These are phyloP conservation scores for Astragalus membranaceus DNA, from an alignment of 306 rosid genomes.

Conservation along the genomic window DNA sequence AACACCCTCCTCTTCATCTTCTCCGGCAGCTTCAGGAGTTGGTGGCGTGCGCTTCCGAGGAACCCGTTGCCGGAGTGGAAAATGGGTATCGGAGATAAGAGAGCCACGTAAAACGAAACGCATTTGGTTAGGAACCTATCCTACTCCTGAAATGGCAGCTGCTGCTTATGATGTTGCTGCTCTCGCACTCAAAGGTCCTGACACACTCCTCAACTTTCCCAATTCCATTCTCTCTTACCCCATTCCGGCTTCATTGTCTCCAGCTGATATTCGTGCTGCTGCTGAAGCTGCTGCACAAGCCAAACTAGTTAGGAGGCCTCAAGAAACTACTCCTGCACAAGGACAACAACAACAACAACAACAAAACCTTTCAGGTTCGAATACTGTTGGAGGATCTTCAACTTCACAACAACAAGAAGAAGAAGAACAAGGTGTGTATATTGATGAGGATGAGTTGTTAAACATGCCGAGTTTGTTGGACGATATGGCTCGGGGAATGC, in stretches of 20 bases:
- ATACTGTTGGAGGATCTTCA: neutral
- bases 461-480: conserved; percentile 50
- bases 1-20: conserved; percentile 18
- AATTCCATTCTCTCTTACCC: conserved; percentile 40
- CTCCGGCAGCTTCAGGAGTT: conserved; percentile 1
- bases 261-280: conserved; percentile 63
- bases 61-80: conserved; percentile 66
- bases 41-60: conserved; percentile 46
- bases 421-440: conserved; percentile 4
- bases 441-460: conserved; percentile 43
- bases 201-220: conserved; percentile 69
- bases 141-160: conserved; percentile 82
- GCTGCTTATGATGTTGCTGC: conserved; percentile 97
- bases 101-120: conserved; percentile 89
- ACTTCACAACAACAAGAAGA: neutral
- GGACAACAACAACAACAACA: neutral
- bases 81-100: conserved; percentile 94
- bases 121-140: conserved; percentile 91
- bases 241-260: conserved; percentile 59
- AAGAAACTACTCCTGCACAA: neutral
- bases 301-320: neutral
- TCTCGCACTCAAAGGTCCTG: conserved; percentile 69
- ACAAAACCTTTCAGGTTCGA: neutral
- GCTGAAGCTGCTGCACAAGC: conserved; percentile 72
- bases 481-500: conserved; percentile 60